Percentiles rank a stretch among this genome's conserved stretches.
phyloP scores from a whole-genome alignment of 2,329 filamentous ascomycete genomes.

The Herpotrichia juniperi region DNA sequence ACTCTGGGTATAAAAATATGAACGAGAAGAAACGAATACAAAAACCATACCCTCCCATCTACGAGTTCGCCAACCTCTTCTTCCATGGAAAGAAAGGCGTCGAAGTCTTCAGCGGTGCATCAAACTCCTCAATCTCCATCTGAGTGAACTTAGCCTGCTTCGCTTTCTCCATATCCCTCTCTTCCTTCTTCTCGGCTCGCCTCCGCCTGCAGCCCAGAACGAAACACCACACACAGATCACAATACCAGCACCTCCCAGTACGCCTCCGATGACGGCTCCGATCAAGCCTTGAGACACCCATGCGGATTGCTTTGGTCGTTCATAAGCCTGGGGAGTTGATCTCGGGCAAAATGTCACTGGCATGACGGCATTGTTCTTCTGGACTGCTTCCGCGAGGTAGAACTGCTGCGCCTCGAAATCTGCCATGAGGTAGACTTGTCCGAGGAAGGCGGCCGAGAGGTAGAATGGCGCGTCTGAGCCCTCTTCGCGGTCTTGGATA shows the following conservation, averaged over 20 bases:
- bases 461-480: constrained; percentile 38
- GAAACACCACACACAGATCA: constrained; percentile 34
- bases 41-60: not conserved
- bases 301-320: constrained; percentile 32
- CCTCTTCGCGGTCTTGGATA: constrained; percentile 36
- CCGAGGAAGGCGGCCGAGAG: constrained; percentile 50
- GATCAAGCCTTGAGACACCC: constrained; percentile 42
- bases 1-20: constrained; percentile 13
- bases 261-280: constrained; percentile 48
- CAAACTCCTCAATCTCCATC: constrained; percentile 42
- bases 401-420: constrained; percentile 49
- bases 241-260: constrained; percentile 40
- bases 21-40: not conserved
- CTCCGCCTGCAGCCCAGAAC: constrained; percentile 35
- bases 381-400: constrained; percentile 49
- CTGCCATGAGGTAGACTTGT: constrained; percentile 52
- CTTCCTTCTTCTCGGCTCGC: constrained; percentile 32
- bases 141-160: constrained; percentile 36
- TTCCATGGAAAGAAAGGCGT: constrained; percentile 39
- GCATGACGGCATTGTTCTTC: constrained; percentile 49
- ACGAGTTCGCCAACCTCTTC: constrained; percentile 25
- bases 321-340: constrained; percentile 42
- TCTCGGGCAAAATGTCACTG: constrained; percentile 48
- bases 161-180: constrained; percentile 34
- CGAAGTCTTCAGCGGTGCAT: constrained; percentile 32